Base-by-base conservation (phyloP, 176 grass and related monocot species). In the Oryza nivara region DNA sequence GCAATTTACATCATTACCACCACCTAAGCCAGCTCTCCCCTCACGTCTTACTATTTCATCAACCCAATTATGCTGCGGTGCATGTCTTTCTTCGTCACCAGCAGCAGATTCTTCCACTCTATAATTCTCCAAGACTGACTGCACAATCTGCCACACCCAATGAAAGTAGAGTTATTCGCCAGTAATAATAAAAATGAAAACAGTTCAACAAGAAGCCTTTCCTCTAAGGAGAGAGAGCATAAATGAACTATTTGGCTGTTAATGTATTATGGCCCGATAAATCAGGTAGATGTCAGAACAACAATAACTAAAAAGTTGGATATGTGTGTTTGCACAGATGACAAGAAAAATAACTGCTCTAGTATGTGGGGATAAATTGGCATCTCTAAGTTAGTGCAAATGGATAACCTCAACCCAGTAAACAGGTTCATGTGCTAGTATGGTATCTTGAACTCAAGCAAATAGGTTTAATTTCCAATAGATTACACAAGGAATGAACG, bases 61-160 rank as follows among this genome's bases (percentile, higher is more conserved):
- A 92, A 99, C 96, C 96, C 96, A 99, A 16, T 99, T 99, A 90
- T 99, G 96, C 25, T 92, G 93, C 0, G 90, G 67, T 46, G 86
- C 88, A 77, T 76, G 76, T 88, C 88, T 96, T 30, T 86, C 91
- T 86, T 82, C 87, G 64, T 85, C 83, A 19, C 48, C 88, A 76
- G 82, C 85, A 77, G 30, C 65, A 79, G 76, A 28, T 67, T 91
- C 91, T 38, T 89, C 80, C 60, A 25, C 52, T 73, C 81, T 92
- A 73, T 99, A 94, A 72, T 94, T 94, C 84, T 92, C 93, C 91
- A 99, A 88, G 43, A 96, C 85, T 10, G 86, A 93, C 70, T 90
- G 86, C 71, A 99, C 85, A 71, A 99, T 96, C 96, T 99, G 89
- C 80, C 87, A 97, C 38, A 82, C 9, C 61, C 28, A 88, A 56